Base-by-base conservation (phyloP, 306 rosid genomes). In the Abrus precatorius region DNA sequence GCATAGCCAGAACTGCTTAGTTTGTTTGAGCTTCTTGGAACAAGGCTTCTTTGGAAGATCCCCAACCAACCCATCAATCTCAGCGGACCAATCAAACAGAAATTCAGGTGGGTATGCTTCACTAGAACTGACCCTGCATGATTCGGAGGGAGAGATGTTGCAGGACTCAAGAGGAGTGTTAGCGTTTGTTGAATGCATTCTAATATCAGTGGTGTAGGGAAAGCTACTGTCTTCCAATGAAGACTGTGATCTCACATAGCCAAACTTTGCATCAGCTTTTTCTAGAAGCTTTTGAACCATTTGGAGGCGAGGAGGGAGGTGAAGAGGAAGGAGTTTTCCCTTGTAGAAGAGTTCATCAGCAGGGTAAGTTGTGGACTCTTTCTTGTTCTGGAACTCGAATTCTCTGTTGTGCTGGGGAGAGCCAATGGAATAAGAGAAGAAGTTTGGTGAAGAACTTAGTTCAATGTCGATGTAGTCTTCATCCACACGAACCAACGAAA, bases 271-370 rank as follows among this genome's bases (percentile, higher is more conserved):
- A 53, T 64, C 76, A 53, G 91, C 9, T 72, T 52, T 87, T 1
- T 80, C 76, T 5, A 83, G 85, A 13, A 87, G 84, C 12, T 70
- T 87, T 41, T 65, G n/a, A 5, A 65, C 71, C 52, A 65, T 65
- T 65, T 65, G 33, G 3, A 66, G 36, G 9, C 72, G 72, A 20
- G 72, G 72, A 66, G 72, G 72, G 36, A 66, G 72, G 43, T 86
- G 93, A 84, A 90, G 93, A 68, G 95, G 98, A 14, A 89, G 92
- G 33, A 91, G 89, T 53, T 87, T 93, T 12, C 97, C 97, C 20
- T 87, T 88, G 85, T 88, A 67, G 54, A 67, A 67, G 54, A 67
- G 72, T 67, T 67, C 72, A 8, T 67, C 72, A 7, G 72, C 72
- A 0, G 72, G 89, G 34, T 80, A 93, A 69, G 86, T 64, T 55